Evolutionary conservation across 805 yeast species (phyloP).

Genomic region (Nakazawaea populi): DNA sequence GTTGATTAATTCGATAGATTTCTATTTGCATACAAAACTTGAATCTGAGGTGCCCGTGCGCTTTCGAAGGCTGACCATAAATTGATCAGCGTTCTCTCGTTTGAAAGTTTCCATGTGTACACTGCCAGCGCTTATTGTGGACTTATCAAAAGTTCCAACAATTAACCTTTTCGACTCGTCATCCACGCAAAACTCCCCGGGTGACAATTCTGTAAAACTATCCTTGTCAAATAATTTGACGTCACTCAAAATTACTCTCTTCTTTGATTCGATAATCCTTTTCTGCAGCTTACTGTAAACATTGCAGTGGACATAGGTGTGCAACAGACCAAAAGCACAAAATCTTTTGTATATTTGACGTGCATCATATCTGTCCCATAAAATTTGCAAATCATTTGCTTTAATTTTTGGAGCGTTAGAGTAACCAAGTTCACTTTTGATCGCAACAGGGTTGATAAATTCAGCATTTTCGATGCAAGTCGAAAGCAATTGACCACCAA

Average conservation of each 20-base stretch:
- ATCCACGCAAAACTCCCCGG: constrained; percentile 24
- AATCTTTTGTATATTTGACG: constrained; percentile 32
- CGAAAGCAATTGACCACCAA: constrained; percentile 58
- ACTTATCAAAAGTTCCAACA: constrained; percentile 40
- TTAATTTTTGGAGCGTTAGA: constrained; percentile 57
- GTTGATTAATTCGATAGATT: too few relatives aligned
- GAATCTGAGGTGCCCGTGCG: constrained; percentile 26
- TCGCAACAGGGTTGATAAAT: constrained; percentile 17
- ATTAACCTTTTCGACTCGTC: constrained; percentile 20
- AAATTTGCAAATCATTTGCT: constrained; percentile 33
- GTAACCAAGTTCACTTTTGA: constrained; percentile 24
- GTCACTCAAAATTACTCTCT: constrained; percentile 44
- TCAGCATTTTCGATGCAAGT: constrained; percentile 32
- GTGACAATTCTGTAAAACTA: constrained; percentile 6
- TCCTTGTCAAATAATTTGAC: constrained; percentile 15
- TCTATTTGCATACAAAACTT: too few relatives aligned
- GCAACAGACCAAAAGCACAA: constrained; percentile 53
- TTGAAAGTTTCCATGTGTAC: constrained; percentile 53
- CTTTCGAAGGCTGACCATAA: constrained; percentile 37
- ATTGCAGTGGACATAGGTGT: constrained; percentile 33
- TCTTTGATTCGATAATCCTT: constrained; percentile 7
- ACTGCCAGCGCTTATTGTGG: constrained; percentile 23
- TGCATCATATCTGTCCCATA: constrained; percentile 39
- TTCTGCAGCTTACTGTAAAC: constrained; percentile 21
- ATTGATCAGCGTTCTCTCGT: constrained; percentile 38